Base-by-base conservation (phyloP, 2,329 filamentous ascomycete species). In the Xylaria sp. region DNA sequence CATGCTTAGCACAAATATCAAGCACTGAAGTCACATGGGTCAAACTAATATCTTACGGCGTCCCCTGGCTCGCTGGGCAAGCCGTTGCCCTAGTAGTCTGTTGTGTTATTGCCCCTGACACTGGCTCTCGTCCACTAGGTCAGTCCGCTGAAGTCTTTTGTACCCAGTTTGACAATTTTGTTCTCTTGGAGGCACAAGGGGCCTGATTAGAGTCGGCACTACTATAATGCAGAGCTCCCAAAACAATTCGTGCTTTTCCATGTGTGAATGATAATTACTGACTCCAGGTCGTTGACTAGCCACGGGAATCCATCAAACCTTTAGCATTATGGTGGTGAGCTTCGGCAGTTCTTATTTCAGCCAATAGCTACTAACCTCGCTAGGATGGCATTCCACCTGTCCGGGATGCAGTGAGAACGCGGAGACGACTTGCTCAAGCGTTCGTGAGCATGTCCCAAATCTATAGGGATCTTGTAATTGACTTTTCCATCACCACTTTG, bases 361-460 rank as follows among this genome's bases (percentile, higher is more conserved):
- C 23, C 23, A 2, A 55, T 18, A n/a, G n/a, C 78, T 69, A 68
- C 66, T 77, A 55, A 69, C 9, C 48, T 41, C 55, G 13, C 0
- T 57, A 77, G 75, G 77, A 81, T 62, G 81, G 80, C 12, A 78
- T 85, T 20, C 74, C 76, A 9, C 74, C 84, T 20, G 80, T 82
- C 2, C 77, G 79, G 34, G 77, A 82, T 66, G 77, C 76, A 15
- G 69, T 78, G 12, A 74, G 70, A 46, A 76, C 80, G 70, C 82
- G 84, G 39, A 81, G 84, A 52, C 80, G 82, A 46, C 78, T 90
- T 20, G 82, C 84, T 4, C 83, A 82, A 69, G 82, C 84, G 0
- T 88, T 88, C 67, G 86, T 89, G 68, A 83, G 86, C 66, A 80
- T 89, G 63, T 88, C 87, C 15, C 81, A 87, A 70, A 84, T 84